These are phyloP conservation scores for Phylloporus sp. DNA, from an alignment of 768 basidiomycete species.

Conservation along the genomic window DNA sequence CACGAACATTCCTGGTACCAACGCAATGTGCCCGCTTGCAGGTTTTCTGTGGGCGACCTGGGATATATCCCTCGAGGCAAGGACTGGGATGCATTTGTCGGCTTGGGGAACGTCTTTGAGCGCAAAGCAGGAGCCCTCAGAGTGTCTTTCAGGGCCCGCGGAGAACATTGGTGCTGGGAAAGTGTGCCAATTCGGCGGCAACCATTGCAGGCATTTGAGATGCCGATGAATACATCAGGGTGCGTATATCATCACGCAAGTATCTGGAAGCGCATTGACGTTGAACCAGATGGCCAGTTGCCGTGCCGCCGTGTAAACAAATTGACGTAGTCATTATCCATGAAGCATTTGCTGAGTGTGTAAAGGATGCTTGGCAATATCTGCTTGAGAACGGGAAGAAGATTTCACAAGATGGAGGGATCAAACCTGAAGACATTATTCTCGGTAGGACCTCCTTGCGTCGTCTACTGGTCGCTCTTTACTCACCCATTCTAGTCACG, in stretches of 20 bases:
- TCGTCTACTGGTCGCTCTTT: not conserved
- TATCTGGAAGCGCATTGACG: not conserved
- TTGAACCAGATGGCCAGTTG: conserved; percentile 40
- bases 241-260: conserved; percentile 18
- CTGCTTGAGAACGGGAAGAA: conserved; percentile 32
- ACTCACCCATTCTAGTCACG: conserved; percentile 32
- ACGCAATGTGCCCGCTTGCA: conserved; percentile 37
- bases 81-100: conserved; percentile 37
- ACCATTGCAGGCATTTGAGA: conserved; percentile 33
- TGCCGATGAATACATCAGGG: conserved; percentile 31
- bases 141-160: conserved; percentile 22
- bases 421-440: conserved; percentile 41
- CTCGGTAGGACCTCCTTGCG: conserved; percentile 31
- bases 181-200: conserved; percentile 26
- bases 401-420: conserved; percentile 29
- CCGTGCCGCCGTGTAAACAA: conserved; percentile 35
- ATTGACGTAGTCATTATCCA: conserved; percentile 40
- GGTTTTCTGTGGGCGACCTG: conserved; percentile 42
- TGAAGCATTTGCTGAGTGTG: conserved; percentile 20
- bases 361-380: conserved; percentile 39
- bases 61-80: conserved; percentile 39
- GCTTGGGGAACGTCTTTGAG: conserved; percentile 37
- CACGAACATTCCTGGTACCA: conserved; percentile 42
- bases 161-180: conserved; percentile 39
- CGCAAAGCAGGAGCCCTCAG: conserved; percentile 26